Percentiles rank a stretch among this genome's conserved stretches.
Evolutionary conservation across 1,139 yeast genomes (phyloP).

Genomic region (Kluyveromyces marxianus): DNA sequence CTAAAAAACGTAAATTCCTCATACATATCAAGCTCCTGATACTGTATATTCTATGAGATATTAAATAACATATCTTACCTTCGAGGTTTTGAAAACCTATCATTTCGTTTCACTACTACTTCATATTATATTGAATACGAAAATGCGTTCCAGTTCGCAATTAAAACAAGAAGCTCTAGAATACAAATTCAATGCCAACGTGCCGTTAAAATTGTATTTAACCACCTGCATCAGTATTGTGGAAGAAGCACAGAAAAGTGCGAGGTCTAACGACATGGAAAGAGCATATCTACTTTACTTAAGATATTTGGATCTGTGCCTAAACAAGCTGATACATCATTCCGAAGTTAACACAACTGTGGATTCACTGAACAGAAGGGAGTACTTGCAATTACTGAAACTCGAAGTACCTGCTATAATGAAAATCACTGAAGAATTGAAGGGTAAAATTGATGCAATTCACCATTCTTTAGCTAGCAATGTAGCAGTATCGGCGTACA

Average conservation of each 20-base stretch:
- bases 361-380: constrained; percentile 17
- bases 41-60: too few relatives aligned
- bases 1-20: too few relatives aligned
- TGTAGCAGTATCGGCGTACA: constrained; percentile 12
- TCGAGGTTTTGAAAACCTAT: too few relatives aligned
- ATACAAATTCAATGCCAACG: constrained; percentile 22
- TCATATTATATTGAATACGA: background rate
- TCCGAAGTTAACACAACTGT: constrained; percentile 14
- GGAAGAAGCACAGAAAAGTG: constrained; percentile 25
- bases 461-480: constrained; percentile 22
- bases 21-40: too few relatives aligned
- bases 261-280: constrained; percentile 18
- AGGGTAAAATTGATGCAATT: constrained; percentile 15
- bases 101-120: too few relatives aligned
- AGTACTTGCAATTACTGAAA: constrained; percentile 24
- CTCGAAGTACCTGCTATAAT: constrained; percentile 29
- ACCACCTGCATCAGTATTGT: constrained; percentile 26
- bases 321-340: constrained; percentile 26
- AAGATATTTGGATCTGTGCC: constrained; percentile 27
- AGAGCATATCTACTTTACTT: constrained; percentile 24
- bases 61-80: too few relatives aligned
- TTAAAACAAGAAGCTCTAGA: constrained; percentile 24
- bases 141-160: constrained; percentile 21
- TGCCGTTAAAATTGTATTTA: constrained; percentile 26
- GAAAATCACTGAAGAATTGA: constrained; percentile 23